These are phyloP conservation scores for Leptodontidium sp. DNA, from an alignment of 2,329 filamentous ascomycete genomes.

Conservation along the genomic window DNA sequence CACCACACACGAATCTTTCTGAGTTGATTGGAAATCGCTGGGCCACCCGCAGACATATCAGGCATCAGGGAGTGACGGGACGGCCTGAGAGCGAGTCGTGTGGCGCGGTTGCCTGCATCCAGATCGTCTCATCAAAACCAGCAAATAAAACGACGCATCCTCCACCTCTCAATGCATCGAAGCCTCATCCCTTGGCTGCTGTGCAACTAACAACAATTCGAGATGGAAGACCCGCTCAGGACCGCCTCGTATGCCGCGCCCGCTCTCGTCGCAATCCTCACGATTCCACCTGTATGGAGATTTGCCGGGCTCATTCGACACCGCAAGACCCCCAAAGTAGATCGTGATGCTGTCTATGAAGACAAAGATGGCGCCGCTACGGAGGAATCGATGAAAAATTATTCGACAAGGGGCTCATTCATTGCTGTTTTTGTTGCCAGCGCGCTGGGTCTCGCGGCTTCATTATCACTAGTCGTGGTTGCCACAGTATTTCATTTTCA, in stretches of 20 bases:
- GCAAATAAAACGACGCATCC: constrained; percentile 7
- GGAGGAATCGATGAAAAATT: constrained; percentile 65
- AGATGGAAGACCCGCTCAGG: constrained; percentile 16
- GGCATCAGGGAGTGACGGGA: constrained; percentile 2
- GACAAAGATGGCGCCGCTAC: constrained; percentile 74
- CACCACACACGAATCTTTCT: no score
- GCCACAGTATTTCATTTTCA: constrained; percentile 50
- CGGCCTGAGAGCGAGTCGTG: background rate
- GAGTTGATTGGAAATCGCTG: background rate
- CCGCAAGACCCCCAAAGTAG: constrained; percentile 26
- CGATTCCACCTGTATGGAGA: constrained; percentile 36
- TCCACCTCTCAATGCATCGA: background rate
- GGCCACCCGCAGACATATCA: background rate
- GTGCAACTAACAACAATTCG: background rate
- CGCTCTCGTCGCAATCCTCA: constrained; percentile 26
- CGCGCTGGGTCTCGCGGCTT: constrained; percentile 59
- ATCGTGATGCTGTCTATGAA: constrained; percentile 57
- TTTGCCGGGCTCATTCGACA: constrained; percentile 32
- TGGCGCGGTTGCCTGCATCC: background rate
- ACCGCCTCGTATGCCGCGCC: constrained; percentile 11
- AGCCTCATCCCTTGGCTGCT: constrained; percentile 16
- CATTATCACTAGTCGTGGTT: constrained; percentile 62
- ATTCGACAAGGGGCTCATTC: constrained; percentile 66
- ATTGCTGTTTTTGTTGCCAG: constrained; percentile 59
- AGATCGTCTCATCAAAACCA: background rate